phyloP scores from a whole-genome alignment of 208 protist genomes.

The Wallacemonas sp. region DNA sequence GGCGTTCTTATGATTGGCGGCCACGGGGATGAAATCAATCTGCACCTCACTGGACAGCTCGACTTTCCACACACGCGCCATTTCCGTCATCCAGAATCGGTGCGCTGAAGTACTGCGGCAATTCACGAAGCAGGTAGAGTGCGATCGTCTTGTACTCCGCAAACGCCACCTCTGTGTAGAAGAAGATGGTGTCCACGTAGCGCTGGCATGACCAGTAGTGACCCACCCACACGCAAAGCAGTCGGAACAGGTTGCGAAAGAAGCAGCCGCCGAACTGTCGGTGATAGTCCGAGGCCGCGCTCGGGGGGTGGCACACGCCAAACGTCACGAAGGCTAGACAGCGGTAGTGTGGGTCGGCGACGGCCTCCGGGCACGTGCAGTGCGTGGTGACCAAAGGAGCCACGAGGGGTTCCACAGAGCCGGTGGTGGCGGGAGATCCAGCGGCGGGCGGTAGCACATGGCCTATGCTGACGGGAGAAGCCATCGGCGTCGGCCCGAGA shows the following conservation, averaged over 20 bases:
- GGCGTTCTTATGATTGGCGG: too few relatives aligned
- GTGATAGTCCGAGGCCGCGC: conserved; percentile 54
- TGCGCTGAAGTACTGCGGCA: conserved; percentile 70
- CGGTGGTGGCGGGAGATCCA: background rate
- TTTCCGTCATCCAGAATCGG: conserved; percentile 1
- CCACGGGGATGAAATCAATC: too few relatives aligned
- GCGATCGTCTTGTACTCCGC: conserved; percentile 67
- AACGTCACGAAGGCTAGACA: conserved; percentile 30
- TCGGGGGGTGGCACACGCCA: conserved; percentile 54
- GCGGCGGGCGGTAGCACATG: too few relatives aligned
- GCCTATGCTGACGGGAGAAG: background rate
- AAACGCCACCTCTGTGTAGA: conserved; percentile 78
- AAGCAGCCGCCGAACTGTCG: conserved; percentile 66
- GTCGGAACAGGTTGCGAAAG: conserved; percentile 79
- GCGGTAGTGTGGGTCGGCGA: conserved; percentile 8
- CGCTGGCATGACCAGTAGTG: conserved; percentile 78
- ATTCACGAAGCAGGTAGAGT: conserved; percentile 58
- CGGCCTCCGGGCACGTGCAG: background rate
- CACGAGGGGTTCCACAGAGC: background rate
- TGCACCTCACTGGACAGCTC: too few relatives aligned
- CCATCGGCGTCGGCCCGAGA: background rate
- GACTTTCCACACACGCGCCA: background rate
- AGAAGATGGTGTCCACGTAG: conserved; percentile 82
- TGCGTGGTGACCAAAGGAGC: background rate
- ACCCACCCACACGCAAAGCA: conserved; percentile 82